Evolutionary conservation across 176 grass and related monocot genomes (phyloP).

Genomic region (Saccharum officinarum): DNA sequence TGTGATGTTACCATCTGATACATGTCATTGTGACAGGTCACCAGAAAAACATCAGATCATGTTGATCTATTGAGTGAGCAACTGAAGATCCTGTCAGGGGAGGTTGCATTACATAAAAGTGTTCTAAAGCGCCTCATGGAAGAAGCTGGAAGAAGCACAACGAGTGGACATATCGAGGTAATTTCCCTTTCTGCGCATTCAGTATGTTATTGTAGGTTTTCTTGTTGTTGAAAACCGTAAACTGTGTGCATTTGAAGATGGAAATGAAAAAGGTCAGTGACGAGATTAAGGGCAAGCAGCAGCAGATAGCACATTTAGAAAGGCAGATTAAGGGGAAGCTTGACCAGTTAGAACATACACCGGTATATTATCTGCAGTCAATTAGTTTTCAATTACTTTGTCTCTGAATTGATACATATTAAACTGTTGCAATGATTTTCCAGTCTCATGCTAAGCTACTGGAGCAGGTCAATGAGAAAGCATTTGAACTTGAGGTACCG

Average conservation of each 20-base stretch:
- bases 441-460: slow-evolving; percentile 64
- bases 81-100: slow-evolving; percentile 80
- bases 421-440: slow-evolving; percentile 40
- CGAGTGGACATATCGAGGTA: slow-evolving; percentile 65
- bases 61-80: slow-evolving; percentile 72
- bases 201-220: slow-evolving; percentile 29
- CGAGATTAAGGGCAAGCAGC: slow-evolving; percentile 64
- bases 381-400: slow-evolving; percentile 9
- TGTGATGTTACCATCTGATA: slow-evolving; percentile 26
- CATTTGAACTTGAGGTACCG: slow-evolving; percentile 75
- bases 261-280: slow-evolving; percentile 66
- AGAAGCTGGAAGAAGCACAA: slow-evolving; percentile 55
- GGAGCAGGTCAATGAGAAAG: slow-evolving; percentile 77
- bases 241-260: slow-evolving; percentile 54
- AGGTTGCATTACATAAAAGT: slow-evolving; percentile 72
- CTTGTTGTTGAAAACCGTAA: not conserved
- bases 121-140: slow-evolving; percentile 68
- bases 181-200: slow-evolving; percentile 1
- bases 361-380: slow-evolving; percentile 42
- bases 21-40: slow-evolving; percentile 42
- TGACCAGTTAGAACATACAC: slow-evolving; percentile 45
- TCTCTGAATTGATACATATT: slow-evolving; percentile 17
- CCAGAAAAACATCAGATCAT: slow-evolving; percentile 58
- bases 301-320: slow-evolving; percentile 72
- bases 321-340: slow-evolving; percentile 52